Conservation (phyloP, 192 early-diverging fungal species). For the Hyaloraphidium curvatum region DNA sequence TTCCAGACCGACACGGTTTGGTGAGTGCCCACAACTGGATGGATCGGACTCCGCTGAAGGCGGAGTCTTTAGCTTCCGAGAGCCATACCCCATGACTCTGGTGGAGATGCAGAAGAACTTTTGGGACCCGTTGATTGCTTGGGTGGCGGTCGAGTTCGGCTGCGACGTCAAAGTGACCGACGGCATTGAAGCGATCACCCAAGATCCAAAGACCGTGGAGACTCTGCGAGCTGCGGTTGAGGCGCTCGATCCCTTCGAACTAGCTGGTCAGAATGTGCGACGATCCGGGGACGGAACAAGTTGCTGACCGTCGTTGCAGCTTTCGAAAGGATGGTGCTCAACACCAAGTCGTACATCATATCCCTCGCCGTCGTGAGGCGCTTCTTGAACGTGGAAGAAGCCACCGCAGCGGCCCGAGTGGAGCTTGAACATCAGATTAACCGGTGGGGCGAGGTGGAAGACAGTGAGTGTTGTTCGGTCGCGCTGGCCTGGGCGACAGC, state of each 20-base stretch:
- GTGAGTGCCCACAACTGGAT: conserved; percentile 6
- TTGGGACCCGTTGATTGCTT: conserved; percentile 63
- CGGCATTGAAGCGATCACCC: conserved; percentile 46
- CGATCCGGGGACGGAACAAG: no score
- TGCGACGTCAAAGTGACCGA: conserved; percentile 51
- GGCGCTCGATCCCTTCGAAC: conserved; percentile 40
- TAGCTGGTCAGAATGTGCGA: conserved; percentile 27
- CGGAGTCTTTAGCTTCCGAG: conserved; percentile 35
- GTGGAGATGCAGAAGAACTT: conserved; percentile 56
- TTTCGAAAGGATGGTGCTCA: conserved; percentile 71
- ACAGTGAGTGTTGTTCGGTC: conserved; percentile 25
- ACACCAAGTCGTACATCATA: conserved; percentile 77
- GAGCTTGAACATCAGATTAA: conserved; percentile 75
- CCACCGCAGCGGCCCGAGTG: conserved; percentile 55
- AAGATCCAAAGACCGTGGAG: conserved; percentile 35
- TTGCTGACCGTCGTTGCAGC: conserved; percentile 18
- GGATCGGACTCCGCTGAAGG: not conserved
- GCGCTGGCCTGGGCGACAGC: conserved; percentile 20
- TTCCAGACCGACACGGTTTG: conserved; percentile 79
- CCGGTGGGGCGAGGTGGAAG: conserved; percentile 80
- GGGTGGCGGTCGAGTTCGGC: conserved; percentile 43
- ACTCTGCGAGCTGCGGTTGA: conserved; percentile 32
- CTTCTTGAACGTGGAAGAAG: conserved; percentile 49
- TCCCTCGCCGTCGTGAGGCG: conserved; percentile 70
- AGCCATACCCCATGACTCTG: conserved; percentile 56